phyloP scores from a whole-genome alignment of 23 red algal species.

The Chondrus crispus region DNA sequence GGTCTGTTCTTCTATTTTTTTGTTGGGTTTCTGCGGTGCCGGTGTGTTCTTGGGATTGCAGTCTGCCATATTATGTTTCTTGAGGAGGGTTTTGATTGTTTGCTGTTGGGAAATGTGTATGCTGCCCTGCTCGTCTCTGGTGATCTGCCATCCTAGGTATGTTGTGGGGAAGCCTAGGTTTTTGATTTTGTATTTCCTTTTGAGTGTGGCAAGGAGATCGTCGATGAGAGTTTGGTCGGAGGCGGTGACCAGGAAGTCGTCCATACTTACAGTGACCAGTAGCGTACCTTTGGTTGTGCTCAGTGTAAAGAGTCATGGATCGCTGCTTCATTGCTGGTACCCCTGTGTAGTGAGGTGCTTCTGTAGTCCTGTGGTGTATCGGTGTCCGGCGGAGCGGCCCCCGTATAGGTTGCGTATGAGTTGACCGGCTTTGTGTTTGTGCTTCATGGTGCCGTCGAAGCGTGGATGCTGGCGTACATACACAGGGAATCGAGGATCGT shows the following conservation, averaged over 20 bases:
- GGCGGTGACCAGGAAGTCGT: background rate
- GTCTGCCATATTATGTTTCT: background rate
- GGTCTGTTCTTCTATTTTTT: background rate
- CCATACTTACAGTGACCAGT: background rate
- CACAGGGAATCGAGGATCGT: background rate
- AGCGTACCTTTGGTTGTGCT: background rate
- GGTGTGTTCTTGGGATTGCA: background rate
- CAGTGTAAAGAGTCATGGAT: conserved; percentile 4
- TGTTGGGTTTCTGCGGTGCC: background rate
- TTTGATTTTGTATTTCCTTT: background rate
- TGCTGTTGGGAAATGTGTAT: background rate
- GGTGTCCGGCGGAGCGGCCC: background rate
- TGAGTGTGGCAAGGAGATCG: background rate
- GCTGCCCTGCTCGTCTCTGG: background rate
- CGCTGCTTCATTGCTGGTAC: background rate
- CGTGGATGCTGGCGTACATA: background rate
- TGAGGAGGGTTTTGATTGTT: background rate
- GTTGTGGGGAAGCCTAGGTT: background rate
- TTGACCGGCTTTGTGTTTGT: background rate
- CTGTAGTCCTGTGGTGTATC: background rate
- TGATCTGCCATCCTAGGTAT: background rate
- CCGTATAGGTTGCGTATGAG: background rate
- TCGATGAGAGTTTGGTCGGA: background rate
- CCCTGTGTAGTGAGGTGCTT: background rate
- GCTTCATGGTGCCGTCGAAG: background rate